Evolutionary conservation across 495 filamentous ascomycete species (phyloP).

Genomic region (Lentithecium fluviatile): DNA sequence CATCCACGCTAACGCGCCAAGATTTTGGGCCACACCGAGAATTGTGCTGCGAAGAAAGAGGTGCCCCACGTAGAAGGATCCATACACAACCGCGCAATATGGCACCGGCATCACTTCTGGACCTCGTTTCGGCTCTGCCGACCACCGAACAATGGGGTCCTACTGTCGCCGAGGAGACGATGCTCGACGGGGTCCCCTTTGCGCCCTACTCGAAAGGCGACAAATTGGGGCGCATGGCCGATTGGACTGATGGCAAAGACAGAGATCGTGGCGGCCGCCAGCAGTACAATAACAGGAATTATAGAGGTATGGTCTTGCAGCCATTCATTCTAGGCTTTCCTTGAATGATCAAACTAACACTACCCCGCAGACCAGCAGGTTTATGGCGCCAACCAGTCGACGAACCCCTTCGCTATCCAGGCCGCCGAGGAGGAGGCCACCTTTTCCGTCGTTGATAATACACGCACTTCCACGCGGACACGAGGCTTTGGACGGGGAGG

Average conservation of each 20-base stretch:
- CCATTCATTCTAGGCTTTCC: neutral
- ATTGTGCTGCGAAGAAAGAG: neutral
- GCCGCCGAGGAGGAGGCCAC: conserved; percentile 91
- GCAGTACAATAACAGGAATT: conserved; percentile 88
- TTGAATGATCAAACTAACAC: conserved; percentile 8
- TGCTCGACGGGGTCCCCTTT: conserved; percentile 89
- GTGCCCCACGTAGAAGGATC: too few species aligned
- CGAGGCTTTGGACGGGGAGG: conserved; percentile 85
- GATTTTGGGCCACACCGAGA: neutral
- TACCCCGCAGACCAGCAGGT: conserved; percentile 79
- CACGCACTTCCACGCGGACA: conserved; percentile 74
- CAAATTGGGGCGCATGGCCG: conserved; percentile 97
- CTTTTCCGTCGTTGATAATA: conserved; percentile 97
- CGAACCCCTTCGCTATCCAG: conserved; percentile 80
- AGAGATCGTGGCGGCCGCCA: conserved; percentile 72
- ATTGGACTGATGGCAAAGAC: conserved; percentile 98
- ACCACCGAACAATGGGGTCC: conserved; percentile 82
- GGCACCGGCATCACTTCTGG: conserved; percentile 58
- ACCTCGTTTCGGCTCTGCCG: conserved; percentile 60
- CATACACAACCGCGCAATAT: conserved; percentile 41
- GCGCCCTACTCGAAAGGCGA: conserved; percentile 98
- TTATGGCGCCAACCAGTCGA: conserved; percentile 82
- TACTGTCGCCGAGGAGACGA: conserved; percentile 73
- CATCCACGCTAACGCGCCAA: neutral
- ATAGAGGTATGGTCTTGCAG: conserved; percentile 64